These are phyloP conservation scores for Pleurotus citrinopileatus DNA, from an alignment of 768 basidiomycete species.

Conservation along the genomic window DNA sequence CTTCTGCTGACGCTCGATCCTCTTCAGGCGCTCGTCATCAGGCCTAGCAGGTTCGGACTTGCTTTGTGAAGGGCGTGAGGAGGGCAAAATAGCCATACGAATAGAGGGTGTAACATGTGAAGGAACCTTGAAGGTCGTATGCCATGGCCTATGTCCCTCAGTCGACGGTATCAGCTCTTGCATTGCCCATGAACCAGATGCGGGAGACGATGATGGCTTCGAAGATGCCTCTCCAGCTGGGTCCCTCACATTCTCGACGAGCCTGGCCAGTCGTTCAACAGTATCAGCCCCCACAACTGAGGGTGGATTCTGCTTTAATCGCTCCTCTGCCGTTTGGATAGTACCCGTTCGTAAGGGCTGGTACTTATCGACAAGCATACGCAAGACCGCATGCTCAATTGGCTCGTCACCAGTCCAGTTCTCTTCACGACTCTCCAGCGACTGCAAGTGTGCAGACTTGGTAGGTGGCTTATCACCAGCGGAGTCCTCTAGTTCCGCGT, in stretches of 20 bases:
- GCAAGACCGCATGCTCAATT: constrained; percentile 64
- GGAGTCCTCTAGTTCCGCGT: constrained; percentile 53
- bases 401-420: constrained; percentile 83
- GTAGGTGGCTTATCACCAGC: constrained; percentile 23
- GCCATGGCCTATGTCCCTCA: constrained; percentile 65
- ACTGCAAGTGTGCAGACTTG: constrained; percentile 18
- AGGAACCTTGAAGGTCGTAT: constrained; percentile 62
- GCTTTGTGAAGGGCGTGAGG: constrained; percentile 16
- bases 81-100: constrained; percentile 46
- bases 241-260: no score
- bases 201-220: neutral
- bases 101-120: constrained; percentile 51
- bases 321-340: constrained; percentile 63
- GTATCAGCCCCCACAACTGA: constrained; percentile 22
- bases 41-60: constrained; percentile 14
- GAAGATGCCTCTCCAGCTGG: neutral
- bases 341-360: constrained; percentile 69
- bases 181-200: constrained; percentile 41
- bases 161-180: constrained; percentile 53
- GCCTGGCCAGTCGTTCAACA: neutral
- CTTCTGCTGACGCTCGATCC: constrained; percentile 45
- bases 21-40: constrained; percentile 36
- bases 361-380: constrained; percentile 87
- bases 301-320: constrained; percentile 50
- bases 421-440: constrained; percentile 44